Percentiles rank a stretch among this genome's conserved stretches.
Evolutionary conservation across 2,329 filamentous ascomycete genomes (phyloP).

Genomic region (Xylaria sp.): DNA sequence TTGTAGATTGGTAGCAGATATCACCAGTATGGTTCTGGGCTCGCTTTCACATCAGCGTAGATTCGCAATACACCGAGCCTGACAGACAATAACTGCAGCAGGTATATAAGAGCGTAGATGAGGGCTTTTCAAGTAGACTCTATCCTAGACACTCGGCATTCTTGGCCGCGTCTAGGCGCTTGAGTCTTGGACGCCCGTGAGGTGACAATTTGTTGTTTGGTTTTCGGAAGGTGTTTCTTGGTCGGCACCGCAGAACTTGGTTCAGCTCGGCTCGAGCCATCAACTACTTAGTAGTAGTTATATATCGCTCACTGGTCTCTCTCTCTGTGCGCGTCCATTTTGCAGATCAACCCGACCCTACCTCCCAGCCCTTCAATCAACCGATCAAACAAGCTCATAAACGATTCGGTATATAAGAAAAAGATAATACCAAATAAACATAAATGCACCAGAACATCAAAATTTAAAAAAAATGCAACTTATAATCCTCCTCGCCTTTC

Average conservation of each 20-base stretch:
- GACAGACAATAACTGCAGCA: neutral
- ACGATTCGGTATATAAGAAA: neutral
- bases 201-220: neutral
- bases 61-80: neutral
- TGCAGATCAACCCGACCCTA: neutral
- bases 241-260: neutral
- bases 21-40: neutral
- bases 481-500: constrained; percentile 7
- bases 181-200: neutral
- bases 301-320: constrained; percentile 6
- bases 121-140: neutral
- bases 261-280: neutral
- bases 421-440: neutral
- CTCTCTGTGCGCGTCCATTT: neutral
- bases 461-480: constrained; percentile 11
- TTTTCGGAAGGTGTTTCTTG: neutral
- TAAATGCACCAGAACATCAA: neutral
- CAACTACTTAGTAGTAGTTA: neutral
- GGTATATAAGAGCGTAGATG: neutral
- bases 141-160: constrained; percentile 13
- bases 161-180: constrained; percentile 17
- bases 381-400: neutral
- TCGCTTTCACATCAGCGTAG: too few species aligned
- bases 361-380: neutral
- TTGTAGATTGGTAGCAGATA: neutral